Conservation (phyloP, 2,329 filamentous ascomycete genomes). For the Xylaria sp. region DNA sequence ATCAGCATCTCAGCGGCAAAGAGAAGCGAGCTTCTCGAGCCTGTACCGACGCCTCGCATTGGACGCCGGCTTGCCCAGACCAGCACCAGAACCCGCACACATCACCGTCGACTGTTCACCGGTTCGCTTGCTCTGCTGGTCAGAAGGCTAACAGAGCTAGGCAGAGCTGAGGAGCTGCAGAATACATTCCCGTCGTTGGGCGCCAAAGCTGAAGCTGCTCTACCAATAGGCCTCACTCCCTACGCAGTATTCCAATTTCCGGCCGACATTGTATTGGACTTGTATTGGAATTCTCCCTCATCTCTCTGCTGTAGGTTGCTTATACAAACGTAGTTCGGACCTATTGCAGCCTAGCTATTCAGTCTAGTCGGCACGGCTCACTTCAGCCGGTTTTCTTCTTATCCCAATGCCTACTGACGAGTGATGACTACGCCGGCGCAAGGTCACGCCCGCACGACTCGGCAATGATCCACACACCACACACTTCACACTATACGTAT, state of each 20-base stretch:
- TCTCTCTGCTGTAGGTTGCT: constrained; percentile 15
- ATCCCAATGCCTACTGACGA: constrained; percentile 7
- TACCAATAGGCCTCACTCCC: constrained; percentile 21
- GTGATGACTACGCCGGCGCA: constrained; percentile 18
- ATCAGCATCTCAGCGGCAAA: constrained; percentile 19
- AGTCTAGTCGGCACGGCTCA: constrained; percentile 14
- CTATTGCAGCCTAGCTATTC: neutral
- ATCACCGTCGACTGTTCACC: neutral
- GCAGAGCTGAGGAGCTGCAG: constrained; percentile 14
- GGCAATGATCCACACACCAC: constrained; percentile 21
- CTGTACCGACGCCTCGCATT: constrained; percentile 23
- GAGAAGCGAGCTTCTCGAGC: neutral
- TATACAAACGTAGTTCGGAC: neutral
- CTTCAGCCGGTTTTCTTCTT: constrained; percentile 1
- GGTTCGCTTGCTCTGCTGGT: neutral
- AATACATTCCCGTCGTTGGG: constrained; percentile 23
- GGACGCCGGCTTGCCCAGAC: too few species aligned
- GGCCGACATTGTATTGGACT: neutral
- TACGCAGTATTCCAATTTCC: constrained; percentile 19
- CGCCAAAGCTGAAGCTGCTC: constrained; percentile 26
- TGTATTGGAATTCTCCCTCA: neutral
- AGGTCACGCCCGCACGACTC: neutral
- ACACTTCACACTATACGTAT: neutral
- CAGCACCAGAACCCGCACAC: constrained; percentile 8
- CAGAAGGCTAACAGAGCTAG: neutral